Evolutionary conservation across 2,329 filamentous ascomycete species (phyloP).

Genomic region (Penicillium crustosum): DNA sequence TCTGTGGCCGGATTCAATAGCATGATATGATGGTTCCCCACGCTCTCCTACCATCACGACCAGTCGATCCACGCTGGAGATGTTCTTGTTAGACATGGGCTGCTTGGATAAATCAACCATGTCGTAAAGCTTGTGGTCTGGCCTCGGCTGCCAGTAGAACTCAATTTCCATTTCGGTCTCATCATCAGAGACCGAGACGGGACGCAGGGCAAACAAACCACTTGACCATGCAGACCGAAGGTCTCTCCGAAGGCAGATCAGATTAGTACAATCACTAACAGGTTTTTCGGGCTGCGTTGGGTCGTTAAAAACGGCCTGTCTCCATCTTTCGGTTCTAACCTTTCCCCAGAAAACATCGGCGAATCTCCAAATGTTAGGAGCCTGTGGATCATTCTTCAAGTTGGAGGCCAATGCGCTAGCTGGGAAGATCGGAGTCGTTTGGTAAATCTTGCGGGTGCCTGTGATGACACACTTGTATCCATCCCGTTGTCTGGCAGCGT

Average conservation of each 20-base stretch:
- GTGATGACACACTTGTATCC: constrained; percentile 9
- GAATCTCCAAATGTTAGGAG: constrained; percentile 4
- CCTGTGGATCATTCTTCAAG: not conserved
- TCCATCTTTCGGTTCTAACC: constrained; percentile 1
- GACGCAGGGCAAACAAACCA: constrained; percentile 10
- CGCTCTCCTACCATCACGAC: not conserved
- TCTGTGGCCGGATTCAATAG: constrained; percentile 8
- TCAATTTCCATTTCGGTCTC: constrained; percentile 9
- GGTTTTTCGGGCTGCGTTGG: not conserved
- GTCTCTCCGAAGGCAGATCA: constrained; percentile 13
- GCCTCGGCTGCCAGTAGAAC: constrained; percentile 14
- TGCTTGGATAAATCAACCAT: not conserved
- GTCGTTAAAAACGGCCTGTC: constrained; percentile 3
- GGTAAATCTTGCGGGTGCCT: constrained; percentile 3
- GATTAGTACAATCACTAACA: constrained; percentile 5
- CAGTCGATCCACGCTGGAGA: not conserved
- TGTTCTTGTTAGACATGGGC: not conserved
- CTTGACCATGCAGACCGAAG: constrained; percentile 4
- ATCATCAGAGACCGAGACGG: not conserved
- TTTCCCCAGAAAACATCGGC: constrained; percentile 9
- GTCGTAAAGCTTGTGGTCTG: not conserved
- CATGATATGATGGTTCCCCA: not conserved
- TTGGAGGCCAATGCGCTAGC: not conserved
- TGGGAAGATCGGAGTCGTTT: constrained; percentile 5
- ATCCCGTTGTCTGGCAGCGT: constrained; percentile 9